Evolutionary conservation across 441 rosid species (phyloP).

Genomic region (Bruguiera hainesii): DNA sequence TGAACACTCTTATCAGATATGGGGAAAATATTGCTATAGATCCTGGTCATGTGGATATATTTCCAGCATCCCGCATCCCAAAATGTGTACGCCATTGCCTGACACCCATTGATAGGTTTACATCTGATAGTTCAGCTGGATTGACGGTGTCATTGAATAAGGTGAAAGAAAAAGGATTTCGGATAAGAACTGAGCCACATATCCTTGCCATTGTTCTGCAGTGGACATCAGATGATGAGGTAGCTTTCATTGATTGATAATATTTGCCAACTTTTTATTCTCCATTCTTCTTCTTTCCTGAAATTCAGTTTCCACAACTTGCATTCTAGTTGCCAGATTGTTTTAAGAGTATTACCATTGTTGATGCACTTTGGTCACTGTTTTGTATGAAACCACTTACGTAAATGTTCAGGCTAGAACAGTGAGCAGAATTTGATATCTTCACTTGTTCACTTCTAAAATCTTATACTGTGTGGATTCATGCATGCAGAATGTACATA

Average conservation of each 20-base stretch:
- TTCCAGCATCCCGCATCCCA: slow-evolving; percentile 72
- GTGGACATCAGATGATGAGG: slow-evolving; percentile 79
- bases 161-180: slow-evolving; percentile 59
- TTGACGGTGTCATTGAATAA: slow-evolving; percentile 29
- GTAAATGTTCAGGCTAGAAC: slow-evolving; percentile 1
- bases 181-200: slow-evolving; percentile 58
- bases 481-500: no score
- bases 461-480: no score
- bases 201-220: slow-evolving; percentile 67
- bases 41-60: slow-evolving; percentile 85
- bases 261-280: slow-evolving; percentile 7
- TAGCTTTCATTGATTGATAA: slow-evolving; percentile 23
- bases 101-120: slow-evolving; percentile 48
- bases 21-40: slow-evolving; percentile 65
- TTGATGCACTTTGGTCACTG: not conserved
- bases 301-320: no score
- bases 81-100: slow-evolving; percentile 60
- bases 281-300: not conserved
- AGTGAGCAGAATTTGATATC: slow-evolving; percentile 7
- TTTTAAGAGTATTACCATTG: not conserved
- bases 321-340: no score
- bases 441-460: slow-evolving; percentile 4
- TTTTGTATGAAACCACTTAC: slow-evolving; percentile 1
- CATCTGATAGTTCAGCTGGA: slow-evolving; percentile 36
- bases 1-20: slow-evolving; percentile 49